These are phyloP conservation scores for Saccharata proteae DNA, from an alignment of 2,329 filamentous ascomycete species.

Conservation along the genomic window DNA sequence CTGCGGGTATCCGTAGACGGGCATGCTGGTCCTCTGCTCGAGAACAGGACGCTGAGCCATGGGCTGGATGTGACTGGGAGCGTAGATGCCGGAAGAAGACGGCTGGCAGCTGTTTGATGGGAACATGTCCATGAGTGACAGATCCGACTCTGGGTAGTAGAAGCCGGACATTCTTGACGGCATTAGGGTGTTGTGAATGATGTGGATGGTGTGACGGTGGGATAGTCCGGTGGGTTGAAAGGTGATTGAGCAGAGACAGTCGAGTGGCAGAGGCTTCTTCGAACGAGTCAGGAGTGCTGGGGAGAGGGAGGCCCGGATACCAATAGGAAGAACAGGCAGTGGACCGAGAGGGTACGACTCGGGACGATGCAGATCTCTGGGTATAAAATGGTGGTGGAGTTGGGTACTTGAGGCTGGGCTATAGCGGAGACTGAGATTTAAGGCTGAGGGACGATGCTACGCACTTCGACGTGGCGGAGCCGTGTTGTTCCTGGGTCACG, in stretches of 20 bases:
- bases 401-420: constrained; percentile 2
- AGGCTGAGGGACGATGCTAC: constrained; percentile 8
- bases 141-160: constrained; percentile 18
- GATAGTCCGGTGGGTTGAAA: no score
- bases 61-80: constrained; percentile 8
- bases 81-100: constrained; percentile 14
- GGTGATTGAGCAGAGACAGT: no score
- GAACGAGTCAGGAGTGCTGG: background rate
- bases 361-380: background rate
- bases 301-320: constrained; percentile 3
- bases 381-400: constrained; percentile 1
- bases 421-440: constrained; percentile 8
- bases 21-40: constrained; percentile 2
- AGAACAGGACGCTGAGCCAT: constrained; percentile 2
- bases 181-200: no score
- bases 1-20: constrained; percentile 7
- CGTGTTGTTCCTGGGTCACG: constrained; percentile 7
- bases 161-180: constrained; percentile 8
- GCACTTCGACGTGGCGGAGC: constrained; percentile 10
- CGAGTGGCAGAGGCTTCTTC: constrained; percentile 1
- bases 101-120: constrained; percentile 25
- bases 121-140: constrained; percentile 25
- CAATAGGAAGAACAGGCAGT: no score
- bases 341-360: constrained; percentile 4
- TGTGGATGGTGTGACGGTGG: no score